Evolutionary conservation across 2,329 filamentous ascomycete species (phyloP).

Genomic region (Elsinoe arachidis): DNA sequence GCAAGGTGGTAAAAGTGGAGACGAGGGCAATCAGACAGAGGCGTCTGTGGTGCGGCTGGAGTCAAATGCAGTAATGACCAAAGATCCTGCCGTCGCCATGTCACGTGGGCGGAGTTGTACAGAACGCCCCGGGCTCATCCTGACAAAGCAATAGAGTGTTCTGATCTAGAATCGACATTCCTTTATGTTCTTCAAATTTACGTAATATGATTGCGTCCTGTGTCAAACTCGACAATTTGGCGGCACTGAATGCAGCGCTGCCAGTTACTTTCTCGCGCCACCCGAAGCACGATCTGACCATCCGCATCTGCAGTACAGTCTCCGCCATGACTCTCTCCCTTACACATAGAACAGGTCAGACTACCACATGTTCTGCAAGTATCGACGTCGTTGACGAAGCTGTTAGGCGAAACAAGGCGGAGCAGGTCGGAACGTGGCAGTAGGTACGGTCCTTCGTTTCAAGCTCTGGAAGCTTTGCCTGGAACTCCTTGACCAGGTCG

Average conservation of each 20-base stretch:
- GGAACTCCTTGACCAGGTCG: slow-evolving; percentile 29
- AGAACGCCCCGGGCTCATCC: too few relatives aligned
- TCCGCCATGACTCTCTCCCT: slow-evolving; percentile 21
- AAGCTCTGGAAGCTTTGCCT: slow-evolving; percentile 40
- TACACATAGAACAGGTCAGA: slow-evolving; percentile 45
- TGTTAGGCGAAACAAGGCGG: slow-evolving; percentile 35
- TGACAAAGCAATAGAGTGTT: too few relatives aligned
- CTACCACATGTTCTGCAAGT: slow-evolving; percentile 35
- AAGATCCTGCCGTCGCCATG: too few relatives aligned
- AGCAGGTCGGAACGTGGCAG: slow-evolving; percentile 39
- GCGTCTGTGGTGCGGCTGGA: too few relatives aligned
- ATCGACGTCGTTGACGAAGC: slow-evolving; percentile 29
- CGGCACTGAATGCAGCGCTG: slow-evolving; percentile 42
- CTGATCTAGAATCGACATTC: too few relatives aligned
- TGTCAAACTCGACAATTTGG: slow-evolving; percentile 39
- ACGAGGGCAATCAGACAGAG: too few relatives aligned
- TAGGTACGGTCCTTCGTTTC: slow-evolving; percentile 42
- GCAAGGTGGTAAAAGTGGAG: too few relatives aligned
- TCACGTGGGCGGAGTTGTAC: too few relatives aligned
- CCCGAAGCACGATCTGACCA: slow-evolving; percentile 27
- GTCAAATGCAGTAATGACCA: too few relatives aligned
- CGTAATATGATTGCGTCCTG: slow-evolving; percentile 51
- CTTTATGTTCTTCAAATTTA: too few relatives aligned
- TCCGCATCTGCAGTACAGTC: slow-evolving; percentile 14
- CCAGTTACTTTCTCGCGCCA: slow-evolving; percentile 42